Evolutionary conservation across 148 eudicot genomes (phyloP).

Genomic region (Diospyros lotus): DNA sequence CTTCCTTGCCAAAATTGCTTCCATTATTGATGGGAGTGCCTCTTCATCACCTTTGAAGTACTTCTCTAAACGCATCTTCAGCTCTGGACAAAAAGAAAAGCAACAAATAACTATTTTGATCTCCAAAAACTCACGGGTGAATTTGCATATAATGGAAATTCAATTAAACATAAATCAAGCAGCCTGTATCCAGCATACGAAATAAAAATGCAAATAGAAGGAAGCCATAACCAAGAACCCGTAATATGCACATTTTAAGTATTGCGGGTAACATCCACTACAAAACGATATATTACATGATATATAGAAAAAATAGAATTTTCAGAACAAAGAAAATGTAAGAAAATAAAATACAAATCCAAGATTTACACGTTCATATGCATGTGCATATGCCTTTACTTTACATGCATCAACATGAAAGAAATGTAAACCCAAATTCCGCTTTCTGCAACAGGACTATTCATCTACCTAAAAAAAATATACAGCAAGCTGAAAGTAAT

Average conservation of each 20-base stretch:
- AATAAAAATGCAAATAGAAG: no score
- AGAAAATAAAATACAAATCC: not conserved
- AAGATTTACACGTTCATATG: not conserved
- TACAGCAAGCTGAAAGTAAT: no score
- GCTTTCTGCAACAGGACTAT: not conserved
- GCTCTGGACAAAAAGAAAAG: slow-evolving; percentile 38
- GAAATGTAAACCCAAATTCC: not conserved
- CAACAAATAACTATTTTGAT: not conserved
- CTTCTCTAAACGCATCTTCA: slow-evolving; percentile 53
- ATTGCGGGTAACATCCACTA: no score
- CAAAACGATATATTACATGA: no score
- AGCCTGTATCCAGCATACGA: no score
- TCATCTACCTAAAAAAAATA: not conserved
- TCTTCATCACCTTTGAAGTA: slow-evolving; percentile 59
- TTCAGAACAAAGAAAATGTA: no score
- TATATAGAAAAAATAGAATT: no score
- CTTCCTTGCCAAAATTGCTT: slow-evolving; percentile 56
- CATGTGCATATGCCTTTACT: not conserved
- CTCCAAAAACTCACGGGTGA: not conserved
- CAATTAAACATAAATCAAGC: no score
- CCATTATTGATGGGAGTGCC: slow-evolving; percentile 47
- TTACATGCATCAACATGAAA: no score
- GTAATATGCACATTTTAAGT: no score
- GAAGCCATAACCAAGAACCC: no score
- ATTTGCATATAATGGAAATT: not conserved